Percentiles rank a stretch among this genome's conserved stretches.
Conservation (phyloP, 352 stramenopile species). For the Vaucheria bursata region DNA sequence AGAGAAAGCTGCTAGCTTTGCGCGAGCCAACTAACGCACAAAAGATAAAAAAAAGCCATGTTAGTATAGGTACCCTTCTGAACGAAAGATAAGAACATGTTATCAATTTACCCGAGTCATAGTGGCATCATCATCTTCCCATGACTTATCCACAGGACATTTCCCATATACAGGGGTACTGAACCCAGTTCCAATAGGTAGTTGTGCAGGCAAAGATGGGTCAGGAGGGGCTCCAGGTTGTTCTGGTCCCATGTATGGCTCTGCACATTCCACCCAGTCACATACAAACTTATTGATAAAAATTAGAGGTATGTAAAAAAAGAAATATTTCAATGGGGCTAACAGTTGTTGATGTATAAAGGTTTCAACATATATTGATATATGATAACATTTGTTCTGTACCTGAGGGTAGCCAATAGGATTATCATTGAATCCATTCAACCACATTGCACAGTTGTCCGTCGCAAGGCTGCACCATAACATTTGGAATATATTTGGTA, state of each 20-base stretch:
- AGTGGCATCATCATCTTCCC: not conserved
- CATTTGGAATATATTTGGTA: too few species aligned
- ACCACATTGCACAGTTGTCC: conserved; percentile 69
- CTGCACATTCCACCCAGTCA: conserved; percentile 68
- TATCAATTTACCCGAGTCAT: not conserved
- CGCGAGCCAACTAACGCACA: too few species aligned
- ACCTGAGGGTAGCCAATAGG: conserved; percentile 8
- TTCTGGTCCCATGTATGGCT: conserved; percentile 71
- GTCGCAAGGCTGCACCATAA: conserved; percentile 47
- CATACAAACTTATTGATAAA: conserved; percentile 77
- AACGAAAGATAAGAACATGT: too few species aligned
- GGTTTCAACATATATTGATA: too few species aligned
- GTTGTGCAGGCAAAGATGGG: conserved; percentile 68
- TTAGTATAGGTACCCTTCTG: not conserved
- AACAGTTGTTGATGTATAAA: too few species aligned
- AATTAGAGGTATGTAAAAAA: too few species aligned
- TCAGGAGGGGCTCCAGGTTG: conserved; percentile 78
- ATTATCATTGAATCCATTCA: conserved; percentile 68
- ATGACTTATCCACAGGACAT: not conserved
- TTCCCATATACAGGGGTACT: not conserved
- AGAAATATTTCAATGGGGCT: too few species aligned
- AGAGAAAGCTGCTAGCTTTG: too few species aligned
- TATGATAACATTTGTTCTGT: too few species aligned
- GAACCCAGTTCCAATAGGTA: conserved; percentile 61
- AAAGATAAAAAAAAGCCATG: too few species aligned